Percentiles rank a stretch among this genome's conserved stretches.
These are phyloP conservation scores for Linnemannia hyalina DNA, from an alignment of 192 early-diverging fungal genomes.

Conservation along the genomic window DNA sequence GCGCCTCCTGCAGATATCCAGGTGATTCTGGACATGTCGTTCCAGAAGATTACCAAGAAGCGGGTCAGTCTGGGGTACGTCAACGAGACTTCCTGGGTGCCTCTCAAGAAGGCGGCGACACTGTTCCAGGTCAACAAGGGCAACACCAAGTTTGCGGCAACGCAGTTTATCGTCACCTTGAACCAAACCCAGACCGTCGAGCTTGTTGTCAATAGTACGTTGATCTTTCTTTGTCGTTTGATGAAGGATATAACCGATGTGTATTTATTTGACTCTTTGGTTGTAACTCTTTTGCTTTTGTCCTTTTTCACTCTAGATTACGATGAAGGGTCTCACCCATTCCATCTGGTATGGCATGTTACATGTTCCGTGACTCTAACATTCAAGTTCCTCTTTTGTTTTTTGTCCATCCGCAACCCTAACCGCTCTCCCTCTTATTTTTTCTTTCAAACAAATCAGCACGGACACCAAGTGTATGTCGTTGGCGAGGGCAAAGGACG, in stretches of 20 bases:
- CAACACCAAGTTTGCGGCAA: neutral
- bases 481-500: slow-evolving; percentile 28
- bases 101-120: slow-evolving; percentile 11
- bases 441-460: slow-evolving; percentile 11
- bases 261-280: neutral
- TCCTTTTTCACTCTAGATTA: slow-evolving; percentile 8
- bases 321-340: slow-evolving; percentile 42
- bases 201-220: slow-evolving; percentile 40
- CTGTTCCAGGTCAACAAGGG: slow-evolving; percentile 22
- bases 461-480: slow-evolving; percentile 56
- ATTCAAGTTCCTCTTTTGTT: no score
- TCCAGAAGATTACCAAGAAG: slow-evolving; percentile 13
- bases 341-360: slow-evolving; percentile 40
- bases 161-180: slow-evolving; percentile 14
- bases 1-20: slow-evolving; percentile 18
- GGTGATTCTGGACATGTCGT: slow-evolving; percentile 13
- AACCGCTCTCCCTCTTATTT: neutral
- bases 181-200: slow-evolving; percentile 29
- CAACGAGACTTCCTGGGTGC: slow-evolving; percentile 26
- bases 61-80: slow-evolving; percentile 13
- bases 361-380: no score
- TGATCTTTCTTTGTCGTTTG: neutral
- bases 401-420: neutral
- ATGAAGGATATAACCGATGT: neutral
- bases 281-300: neutral